A percentile compares a stretch with the other conserved stretches of the same genome.
phyloP scores from a whole-genome alignment of 148 eudicot species.

The Amaranthus cruentus region DNA sequence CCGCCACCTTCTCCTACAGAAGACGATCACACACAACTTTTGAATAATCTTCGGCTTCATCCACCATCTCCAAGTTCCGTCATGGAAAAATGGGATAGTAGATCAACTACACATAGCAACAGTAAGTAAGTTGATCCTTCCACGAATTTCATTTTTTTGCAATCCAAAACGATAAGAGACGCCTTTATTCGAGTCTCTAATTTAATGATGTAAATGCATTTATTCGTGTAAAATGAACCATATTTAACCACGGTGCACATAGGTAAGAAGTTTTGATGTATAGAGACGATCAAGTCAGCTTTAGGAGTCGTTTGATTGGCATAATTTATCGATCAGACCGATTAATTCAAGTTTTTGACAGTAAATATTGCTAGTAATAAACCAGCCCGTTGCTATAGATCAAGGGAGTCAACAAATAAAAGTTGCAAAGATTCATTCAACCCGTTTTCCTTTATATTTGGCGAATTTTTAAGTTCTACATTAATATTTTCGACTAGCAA shows the following conservation, averaged over 20 bases:
- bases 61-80: slow-evolving; percentile 45
- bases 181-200: neutral
- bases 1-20: slow-evolving; percentile 17
- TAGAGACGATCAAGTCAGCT: slow-evolving; percentile 4
- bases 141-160: neutral
- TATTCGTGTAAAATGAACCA: neutral
- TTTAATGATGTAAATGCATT: slow-evolving; percentile 12
- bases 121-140: slow-evolving; percentile 18
- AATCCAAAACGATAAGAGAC: neutral
- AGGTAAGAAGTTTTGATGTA: slow-evolving; percentile 4
- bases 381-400: too few relatives aligned
- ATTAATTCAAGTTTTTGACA: too few relatives aligned
- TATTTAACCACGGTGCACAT: slow-evolving; percentile 18
- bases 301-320: too few relatives aligned
- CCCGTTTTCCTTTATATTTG: too few relatives aligned
- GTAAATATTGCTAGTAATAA: too few relatives aligned
- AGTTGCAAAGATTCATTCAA: too few relatives aligned
- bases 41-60: slow-evolving; percentile 13
- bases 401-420: too few relatives aligned
- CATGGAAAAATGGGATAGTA: slow-evolving; percentile 44
- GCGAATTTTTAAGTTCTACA: too few relatives aligned
- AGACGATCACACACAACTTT: slow-evolving; percentile 30
- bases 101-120: slow-evolving; percentile 33
- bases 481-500: too few relatives aligned
- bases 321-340: too few relatives aligned